Evolutionary conservation across 805 yeast species (phyloP).

Genomic region (Lachancea sp.): DNA sequence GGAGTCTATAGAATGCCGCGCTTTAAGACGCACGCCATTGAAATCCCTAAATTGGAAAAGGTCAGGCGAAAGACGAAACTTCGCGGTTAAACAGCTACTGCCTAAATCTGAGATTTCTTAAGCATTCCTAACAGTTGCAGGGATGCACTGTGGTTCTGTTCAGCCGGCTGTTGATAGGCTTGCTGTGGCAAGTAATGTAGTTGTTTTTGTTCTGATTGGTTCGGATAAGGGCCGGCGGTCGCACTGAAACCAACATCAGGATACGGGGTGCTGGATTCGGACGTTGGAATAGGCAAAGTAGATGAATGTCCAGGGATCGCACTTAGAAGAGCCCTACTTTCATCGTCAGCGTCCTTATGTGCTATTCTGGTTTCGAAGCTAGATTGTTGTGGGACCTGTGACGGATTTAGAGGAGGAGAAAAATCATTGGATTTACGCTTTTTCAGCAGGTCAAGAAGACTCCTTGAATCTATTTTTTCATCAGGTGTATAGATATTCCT

Average conservation of each 20-base stretch:
- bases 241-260: too few relatives aligned
- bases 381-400: background rate
- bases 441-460: background rate
- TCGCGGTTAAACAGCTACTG: background rate
- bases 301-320: background rate
- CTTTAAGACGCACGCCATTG: background rate
- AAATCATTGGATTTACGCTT: background rate
- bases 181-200: background rate
- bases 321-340: background rate
- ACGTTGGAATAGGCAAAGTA: background rate
- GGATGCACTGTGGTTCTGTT: conserved; percentile 13
- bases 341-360: background rate
- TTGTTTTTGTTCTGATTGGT: too few relatives aligned
- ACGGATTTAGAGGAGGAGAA: background rate
- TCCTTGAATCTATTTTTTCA: background rate
- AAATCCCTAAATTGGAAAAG: background rate
- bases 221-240: too few relatives aligned
- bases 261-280: too few relatives aligned
- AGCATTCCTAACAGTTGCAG: conserved; percentile 19
- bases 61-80: background rate
- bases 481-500: too few relatives aligned
- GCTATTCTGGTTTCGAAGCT: background rate
- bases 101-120: conserved; percentile 13
- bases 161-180: background rate
- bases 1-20: too few relatives aligned